phyloP scores from a whole-genome alignment of 208 protist genomes.

The Wallacemonas collosoma region DNA sequence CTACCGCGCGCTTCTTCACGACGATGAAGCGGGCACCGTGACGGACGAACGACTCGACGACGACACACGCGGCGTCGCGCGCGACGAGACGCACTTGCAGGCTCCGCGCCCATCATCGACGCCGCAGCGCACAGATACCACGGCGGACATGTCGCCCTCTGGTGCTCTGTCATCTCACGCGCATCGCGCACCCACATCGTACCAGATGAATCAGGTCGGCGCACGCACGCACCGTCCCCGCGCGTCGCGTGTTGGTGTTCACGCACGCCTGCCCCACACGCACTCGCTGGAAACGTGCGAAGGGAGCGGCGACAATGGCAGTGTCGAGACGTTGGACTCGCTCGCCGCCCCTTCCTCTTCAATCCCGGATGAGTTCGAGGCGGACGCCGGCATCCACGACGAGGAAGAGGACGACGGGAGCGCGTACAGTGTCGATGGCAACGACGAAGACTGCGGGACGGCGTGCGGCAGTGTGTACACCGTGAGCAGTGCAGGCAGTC shows the following conservation, averaged over 20 bases:
- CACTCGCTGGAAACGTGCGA: constrained; percentile 14
- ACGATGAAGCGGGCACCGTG: no score
- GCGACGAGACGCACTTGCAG: neutral
- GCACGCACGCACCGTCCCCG: no score
- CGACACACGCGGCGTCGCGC: neutral
- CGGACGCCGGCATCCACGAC: neutral
- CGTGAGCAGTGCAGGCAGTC: neutral
- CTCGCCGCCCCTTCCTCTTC: neutral
- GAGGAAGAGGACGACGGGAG: neutral
- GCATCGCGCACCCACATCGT: no score
- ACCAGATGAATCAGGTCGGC: no score
- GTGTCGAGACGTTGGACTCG: constrained; percentile 7
- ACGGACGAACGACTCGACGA: neutral
- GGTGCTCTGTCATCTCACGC: no score
- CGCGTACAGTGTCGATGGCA: neutral
- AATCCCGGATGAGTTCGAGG: neutral
- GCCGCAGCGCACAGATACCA: neutral
- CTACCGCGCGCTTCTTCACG: neutral
- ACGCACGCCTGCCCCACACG: neutral
- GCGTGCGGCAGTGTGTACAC: constrained; percentile 7
- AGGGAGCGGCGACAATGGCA: constrained; percentile 10
- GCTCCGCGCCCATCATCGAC: no score
- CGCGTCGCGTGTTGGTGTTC: no score
- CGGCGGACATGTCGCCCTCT: neutral
- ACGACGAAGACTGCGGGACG: neutral